Evolutionary conservation across 805 yeast species (phyloP), one percentile per base, ranked within the genome.

Genomic region (Vanderwaltozyma polyspora): DNA sequence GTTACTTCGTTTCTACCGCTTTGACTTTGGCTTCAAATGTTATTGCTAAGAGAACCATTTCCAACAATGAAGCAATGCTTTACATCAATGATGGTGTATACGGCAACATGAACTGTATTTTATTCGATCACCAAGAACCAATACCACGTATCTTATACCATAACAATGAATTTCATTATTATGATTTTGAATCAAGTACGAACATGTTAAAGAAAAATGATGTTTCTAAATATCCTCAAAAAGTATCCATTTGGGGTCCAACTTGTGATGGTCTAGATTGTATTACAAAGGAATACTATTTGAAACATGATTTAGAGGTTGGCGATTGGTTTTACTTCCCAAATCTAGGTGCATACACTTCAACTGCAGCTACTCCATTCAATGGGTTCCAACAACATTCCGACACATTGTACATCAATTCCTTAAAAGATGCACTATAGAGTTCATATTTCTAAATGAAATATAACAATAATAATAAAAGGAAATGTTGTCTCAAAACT

Each of bases 241-340:
- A 56, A 29, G 79, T 71, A 34, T 82, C 94, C 3, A 69, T 91
- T 40, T 89, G 98, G 98, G 98, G 98, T 5, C 98, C 97, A 29
- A 89, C 97, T 14, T 89, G 98, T 63, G 98, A 89, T 60, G 96
- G 96, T 3, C 67, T 89, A 42, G 98, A 89, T 58, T 80, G 94
- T 57, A 74, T 89, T 38, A 57, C 80, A 14, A 56, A 64, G 31
- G 65, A 63, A 25, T 63, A 74, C 39, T 47, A 45, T 24, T 64
- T 89, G 49, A 66, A 76, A 14, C 66, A 70, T 35, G 74, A 75
- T 26, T 75, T 85, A 29, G 64, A 66, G 15, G 79, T 81, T 28
- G 97, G 96, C 7, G 97, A 89, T 57, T 89, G 97, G 97, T 55
- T 89, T 37, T 84, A 76, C 59, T 87, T 89, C 62, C 67, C 77